These are phyloP conservation scores for Chalciporus sp. DNA, from an alignment of 1,284 basidiomycete genomes.

Conservation along the genomic window DNA sequence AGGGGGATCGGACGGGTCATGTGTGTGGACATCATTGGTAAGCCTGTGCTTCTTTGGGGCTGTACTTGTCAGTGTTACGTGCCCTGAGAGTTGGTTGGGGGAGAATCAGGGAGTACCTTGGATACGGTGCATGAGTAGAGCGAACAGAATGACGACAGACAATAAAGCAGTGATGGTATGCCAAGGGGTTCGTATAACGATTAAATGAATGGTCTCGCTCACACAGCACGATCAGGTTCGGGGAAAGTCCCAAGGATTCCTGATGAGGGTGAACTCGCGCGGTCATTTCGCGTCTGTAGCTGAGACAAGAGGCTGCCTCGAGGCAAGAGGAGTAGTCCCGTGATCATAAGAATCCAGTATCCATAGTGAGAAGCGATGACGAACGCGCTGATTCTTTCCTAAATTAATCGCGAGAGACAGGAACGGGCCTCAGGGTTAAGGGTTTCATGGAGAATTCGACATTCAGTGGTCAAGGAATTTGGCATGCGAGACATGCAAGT, in stretches of 20 bases:
- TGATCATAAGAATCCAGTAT: conserved; percentile 13
- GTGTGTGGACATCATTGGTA: not conserved
- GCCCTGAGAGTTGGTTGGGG: not conserved
- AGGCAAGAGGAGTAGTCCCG: conserved; percentile 28
- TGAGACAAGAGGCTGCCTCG: conserved; percentile 26
- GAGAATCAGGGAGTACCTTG: not conserved
- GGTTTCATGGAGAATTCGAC: conserved; percentile 20
- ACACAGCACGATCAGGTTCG: not conserved
- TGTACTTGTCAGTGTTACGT: conserved; percentile 5
- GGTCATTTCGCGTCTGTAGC: conserved; percentile 30
- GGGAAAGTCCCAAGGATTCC: conserved; percentile 11
- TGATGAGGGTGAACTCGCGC: conserved; percentile 21
- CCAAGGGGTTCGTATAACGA: not conserved
- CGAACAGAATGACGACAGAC: not conserved
- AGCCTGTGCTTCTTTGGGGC: conserved; percentile 19
- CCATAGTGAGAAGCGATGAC: conserved; percentile 13
- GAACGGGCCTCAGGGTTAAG: conserved; percentile 26
- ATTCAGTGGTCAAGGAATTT: conserved; percentile 16
- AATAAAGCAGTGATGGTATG: not conserved
- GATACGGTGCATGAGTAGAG: not conserved
- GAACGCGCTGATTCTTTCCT: not conserved
- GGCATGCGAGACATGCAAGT: not conserved
- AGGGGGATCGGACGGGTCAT: not conserved
- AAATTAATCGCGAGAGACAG: conserved; percentile 18
- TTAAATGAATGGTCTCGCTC: not conserved